Conservation (phyloP, 2,329 filamentous ascomycete species). For the Alternaria tenuissima region DNA sequence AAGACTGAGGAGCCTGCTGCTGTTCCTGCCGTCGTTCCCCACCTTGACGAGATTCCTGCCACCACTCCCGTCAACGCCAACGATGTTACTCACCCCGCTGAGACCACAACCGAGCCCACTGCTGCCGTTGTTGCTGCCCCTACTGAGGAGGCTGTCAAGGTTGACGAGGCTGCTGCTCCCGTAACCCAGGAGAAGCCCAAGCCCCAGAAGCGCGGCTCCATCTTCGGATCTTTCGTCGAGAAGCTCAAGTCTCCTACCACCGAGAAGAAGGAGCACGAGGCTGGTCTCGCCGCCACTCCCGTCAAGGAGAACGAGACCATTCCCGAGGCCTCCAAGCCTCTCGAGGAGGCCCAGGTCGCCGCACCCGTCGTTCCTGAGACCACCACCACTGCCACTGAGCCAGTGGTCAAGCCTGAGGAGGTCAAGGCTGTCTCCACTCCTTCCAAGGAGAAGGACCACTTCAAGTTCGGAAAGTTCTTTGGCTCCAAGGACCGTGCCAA, state of each 20-base stretch:
- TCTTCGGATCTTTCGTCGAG: conserved; percentile 79
- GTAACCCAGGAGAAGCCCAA: conserved; percentile 61
- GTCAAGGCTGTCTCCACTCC: conserved; percentile 51
- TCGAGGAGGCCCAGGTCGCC: conserved; percentile 50
- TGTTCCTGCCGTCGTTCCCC: conserved; percentile 41
- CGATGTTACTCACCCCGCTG: conserved; percentile 36
- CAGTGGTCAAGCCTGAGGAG: conserved; percentile 40
- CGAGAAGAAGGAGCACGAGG: conserved; percentile 75
- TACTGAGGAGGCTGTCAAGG: conserved; percentile 58
- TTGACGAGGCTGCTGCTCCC: conserved; percentile 50
- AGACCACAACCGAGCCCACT: conserved; percentile 58
- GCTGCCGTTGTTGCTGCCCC: conserved; percentile 19
- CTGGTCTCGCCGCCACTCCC: conserved; percentile 58
- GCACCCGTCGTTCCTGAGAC: conserved; percentile 45
- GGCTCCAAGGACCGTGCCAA: conserved; percentile 62
- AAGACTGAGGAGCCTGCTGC: conserved; percentile 41
- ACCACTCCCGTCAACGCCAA: conserved; percentile 49
- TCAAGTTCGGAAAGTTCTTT: conserved; percentile 63
- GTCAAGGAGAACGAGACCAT: conserved; percentile 57
- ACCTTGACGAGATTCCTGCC: conserved; percentile 42
- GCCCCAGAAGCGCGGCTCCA: conserved; percentile 81
- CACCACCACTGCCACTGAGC: conserved; percentile 35
- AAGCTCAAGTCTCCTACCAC: conserved; percentile 58
- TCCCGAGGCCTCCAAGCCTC: conserved; percentile 45
- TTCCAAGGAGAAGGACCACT: conserved; percentile 56